These are phyloP conservation scores for Colletotrichum chlorophyti DNA, from an alignment of 2,329 filamentous ascomycete genomes.

Conservation along the genomic window DNA sequence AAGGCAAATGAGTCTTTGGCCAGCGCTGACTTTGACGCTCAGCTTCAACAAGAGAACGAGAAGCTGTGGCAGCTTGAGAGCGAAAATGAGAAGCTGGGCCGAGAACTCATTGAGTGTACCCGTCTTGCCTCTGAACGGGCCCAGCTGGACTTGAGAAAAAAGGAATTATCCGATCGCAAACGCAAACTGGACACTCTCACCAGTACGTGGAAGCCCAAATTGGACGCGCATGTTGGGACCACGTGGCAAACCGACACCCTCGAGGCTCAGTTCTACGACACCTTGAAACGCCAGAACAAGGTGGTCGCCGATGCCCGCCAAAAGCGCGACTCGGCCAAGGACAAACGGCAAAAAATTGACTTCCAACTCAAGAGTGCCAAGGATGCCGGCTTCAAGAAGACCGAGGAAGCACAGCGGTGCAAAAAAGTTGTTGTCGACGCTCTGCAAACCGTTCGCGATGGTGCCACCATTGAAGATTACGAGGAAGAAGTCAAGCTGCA, in stretches of 20 bases:
- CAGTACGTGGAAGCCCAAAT: conserved; percentile 74
- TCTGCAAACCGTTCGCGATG: conserved; percentile 51
- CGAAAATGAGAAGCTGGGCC: conserved; percentile 73
- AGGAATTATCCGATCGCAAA: conserved; percentile 77
- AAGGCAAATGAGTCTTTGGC: conserved; percentile 69
- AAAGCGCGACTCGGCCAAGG: conserved; percentile 72
- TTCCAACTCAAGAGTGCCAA: conserved; percentile 72
- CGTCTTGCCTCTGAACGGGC: conserved; percentile 83
- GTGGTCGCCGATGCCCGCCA: conserved; percentile 70
- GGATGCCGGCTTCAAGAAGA: conserved; percentile 69
- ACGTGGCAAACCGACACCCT: conserved; percentile 75
- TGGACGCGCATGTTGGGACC: conserved; percentile 68
- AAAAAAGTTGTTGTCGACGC: conserved; percentile 62
- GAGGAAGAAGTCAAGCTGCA: conserved; percentile 56
- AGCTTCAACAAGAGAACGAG: conserved; percentile 70
- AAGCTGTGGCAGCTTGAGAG: conserved; percentile 74
- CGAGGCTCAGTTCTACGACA: conserved; percentile 73
- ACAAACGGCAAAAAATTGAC: conserved; percentile 79
- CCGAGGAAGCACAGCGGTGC: conserved; percentile 66
- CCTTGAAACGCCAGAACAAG: conserved; percentile 63
- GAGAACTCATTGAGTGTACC: conserved; percentile 85
- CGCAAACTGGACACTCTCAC: conserved; percentile 79
- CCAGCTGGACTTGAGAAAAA: conserved; percentile 81
- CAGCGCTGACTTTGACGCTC: conserved; percentile 71
- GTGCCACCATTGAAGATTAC: conserved; percentile 61